These are phyloP conservation scores for Mucor lusitanicus DNA, from an alignment of 371 early-diverging fungal species.

Conservation along the genomic window DNA sequence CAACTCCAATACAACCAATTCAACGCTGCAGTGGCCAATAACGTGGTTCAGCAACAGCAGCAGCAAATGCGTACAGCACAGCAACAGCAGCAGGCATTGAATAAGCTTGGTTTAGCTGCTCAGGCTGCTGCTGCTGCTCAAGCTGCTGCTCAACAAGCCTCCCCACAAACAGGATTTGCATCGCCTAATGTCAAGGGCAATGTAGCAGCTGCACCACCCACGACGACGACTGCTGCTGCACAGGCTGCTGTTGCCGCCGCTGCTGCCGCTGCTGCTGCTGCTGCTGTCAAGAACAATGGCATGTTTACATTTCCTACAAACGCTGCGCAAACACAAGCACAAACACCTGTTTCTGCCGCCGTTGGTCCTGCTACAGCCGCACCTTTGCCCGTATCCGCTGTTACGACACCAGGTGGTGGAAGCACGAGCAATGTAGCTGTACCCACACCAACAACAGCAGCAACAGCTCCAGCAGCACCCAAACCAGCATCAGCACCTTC, in stretches of 20 bases:
- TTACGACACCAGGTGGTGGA: slow-evolving; percentile 3
- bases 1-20: slow-evolving; percentile 12
- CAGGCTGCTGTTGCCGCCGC: slow-evolving; percentile 21
- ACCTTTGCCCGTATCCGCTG: slow-evolving; percentile 17
- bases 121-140: slow-evolving; percentile 6
- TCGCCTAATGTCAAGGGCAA: neutral
- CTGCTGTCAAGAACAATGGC: slow-evolving; percentile 14
- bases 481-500: slow-evolving; percentile 22
- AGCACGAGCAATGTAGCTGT: slow-evolving; percentile 8
- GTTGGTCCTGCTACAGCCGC: neutral
- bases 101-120: slow-evolving; percentile 21
- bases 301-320: slow-evolving; percentile 25
- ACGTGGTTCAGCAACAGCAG: neutral
- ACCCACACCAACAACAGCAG: too few relatives aligned
- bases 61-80: slow-evolving; percentile 30
- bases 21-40: slow-evolving; percentile 17
- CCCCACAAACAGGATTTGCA: slow-evolving; percentile 17
- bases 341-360: neutral
- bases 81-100: slow-evolving; percentile 18
- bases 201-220: too few relatives aligned
- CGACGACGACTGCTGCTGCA: slow-evolving; percentile 7
- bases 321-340: slow-evolving; percentile 6
- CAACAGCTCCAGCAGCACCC: slow-evolving; percentile 16
- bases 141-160: neutral
- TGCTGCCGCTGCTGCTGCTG: slow-evolving; percentile 20